Evolutionary conservation across 1,284 basidiomycete species (phyloP).

Genomic region (Boletus sp.): DNA sequence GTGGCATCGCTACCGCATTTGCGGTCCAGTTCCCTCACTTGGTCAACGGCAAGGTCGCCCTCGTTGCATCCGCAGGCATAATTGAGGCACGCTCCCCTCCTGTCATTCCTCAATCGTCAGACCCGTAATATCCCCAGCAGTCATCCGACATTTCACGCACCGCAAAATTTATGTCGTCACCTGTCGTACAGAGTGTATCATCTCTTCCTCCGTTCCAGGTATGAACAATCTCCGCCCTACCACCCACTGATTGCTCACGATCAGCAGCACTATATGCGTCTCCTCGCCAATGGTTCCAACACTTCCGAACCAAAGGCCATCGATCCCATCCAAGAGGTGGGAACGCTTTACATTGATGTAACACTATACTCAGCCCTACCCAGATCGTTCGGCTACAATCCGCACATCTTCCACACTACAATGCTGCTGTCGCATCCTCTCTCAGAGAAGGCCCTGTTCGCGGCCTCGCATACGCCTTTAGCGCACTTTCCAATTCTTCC

Average conservation of each 20-base stretch:
- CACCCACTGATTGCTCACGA: constrained; percentile 15
- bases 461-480: constrained; percentile 53
- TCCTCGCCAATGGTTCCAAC: constrained; percentile 27
- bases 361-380: neutral
- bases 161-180: constrained; percentile 70
- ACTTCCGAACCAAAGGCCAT: constrained; percentile 8
- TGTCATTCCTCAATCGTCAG: neutral
- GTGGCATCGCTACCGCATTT: constrained; percentile 69
- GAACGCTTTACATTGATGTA: neutral
- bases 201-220: constrained; percentile 62
- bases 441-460: constrained; percentile 70
- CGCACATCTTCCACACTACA: constrained; percentile 69
- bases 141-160: constrained; percentile 65
- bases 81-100: constrained; percentile 47
- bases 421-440: constrained; percentile 69
- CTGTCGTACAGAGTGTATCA: constrained; percentile 60
- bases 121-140: constrained; percentile 33
- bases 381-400: constrained; percentile 70
- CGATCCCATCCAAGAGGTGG: constrained; percentile 42
- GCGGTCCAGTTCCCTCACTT: constrained; percentile 67
- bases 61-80: constrained; percentile 67
- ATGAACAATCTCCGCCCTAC: constrained; percentile 14
- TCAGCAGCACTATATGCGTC: constrained; percentile 31
- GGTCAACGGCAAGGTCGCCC: constrained; percentile 58
- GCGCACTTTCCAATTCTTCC: constrained; percentile 45